These are phyloP conservation scores for Kondoa malvinella DNA, from an alignment of 768 basidiomycete species.

Conservation along the genomic window DNA sequence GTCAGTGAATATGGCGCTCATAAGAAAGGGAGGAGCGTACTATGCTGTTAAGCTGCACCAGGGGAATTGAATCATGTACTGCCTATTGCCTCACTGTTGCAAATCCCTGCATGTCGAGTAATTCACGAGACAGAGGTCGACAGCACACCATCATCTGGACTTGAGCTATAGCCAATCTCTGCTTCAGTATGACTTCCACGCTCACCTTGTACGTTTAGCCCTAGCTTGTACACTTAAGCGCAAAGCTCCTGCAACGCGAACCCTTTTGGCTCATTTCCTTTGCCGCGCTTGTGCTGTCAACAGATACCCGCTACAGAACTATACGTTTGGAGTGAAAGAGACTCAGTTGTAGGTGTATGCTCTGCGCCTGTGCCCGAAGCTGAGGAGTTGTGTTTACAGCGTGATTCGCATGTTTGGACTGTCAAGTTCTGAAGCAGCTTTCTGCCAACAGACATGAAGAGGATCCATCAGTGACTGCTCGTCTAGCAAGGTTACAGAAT, in stretches of 20 bases:
- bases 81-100: too few species aligned
- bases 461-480: conserved; percentile 85
- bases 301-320: conserved; percentile 36
- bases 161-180: background rate
- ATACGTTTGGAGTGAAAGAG: conserved; percentile 89
- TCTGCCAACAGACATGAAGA: conserved; percentile 42
- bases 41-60: too few species aligned
- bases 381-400: background rate
- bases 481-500: conserved; percentile 79
- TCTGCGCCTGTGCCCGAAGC: background rate
- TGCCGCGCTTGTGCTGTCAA: background rate
- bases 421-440: too few species aligned
- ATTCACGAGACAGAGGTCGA: too few species aligned
- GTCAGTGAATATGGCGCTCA: too few species aligned
- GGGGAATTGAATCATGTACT: too few species aligned
- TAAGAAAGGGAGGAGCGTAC: too few species aligned
- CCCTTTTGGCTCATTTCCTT: background rate
- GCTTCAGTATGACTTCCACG: background rate
- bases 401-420: background rate
- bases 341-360: conserved; percentile 47
- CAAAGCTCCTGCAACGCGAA: too few species aligned
- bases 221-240: background rate
- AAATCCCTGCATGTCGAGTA: too few species aligned
- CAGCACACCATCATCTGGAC: background rate
- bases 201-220: background rate